Evolutionary conservation across 306 rosid species (phyloP).

Genomic region (Abrus precatorius): DNA sequence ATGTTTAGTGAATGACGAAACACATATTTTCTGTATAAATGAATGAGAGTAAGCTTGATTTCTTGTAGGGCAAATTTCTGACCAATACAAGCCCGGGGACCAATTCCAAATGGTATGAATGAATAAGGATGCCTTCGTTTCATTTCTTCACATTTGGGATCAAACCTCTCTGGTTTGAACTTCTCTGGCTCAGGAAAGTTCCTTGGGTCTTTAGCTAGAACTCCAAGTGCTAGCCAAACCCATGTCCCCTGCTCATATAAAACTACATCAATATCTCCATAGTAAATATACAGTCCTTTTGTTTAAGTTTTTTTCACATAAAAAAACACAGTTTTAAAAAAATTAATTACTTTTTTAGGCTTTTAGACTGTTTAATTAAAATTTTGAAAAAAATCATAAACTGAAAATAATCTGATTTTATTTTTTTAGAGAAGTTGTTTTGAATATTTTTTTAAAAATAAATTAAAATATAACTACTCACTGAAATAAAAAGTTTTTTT

Average conservation of each 20-base stretch:
- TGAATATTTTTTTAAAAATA: no score
- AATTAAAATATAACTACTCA: no score
- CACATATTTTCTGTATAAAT: constrained; percentile 74
- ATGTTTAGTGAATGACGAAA: constrained; percentile 77
- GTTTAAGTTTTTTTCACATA: no score
- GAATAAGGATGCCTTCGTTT: constrained; percentile 89
- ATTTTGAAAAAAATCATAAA: no score
- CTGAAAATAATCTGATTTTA: no score
- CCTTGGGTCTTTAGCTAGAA: constrained; percentile 87
- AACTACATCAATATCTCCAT: neutral
- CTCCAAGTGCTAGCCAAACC: constrained; percentile 97
- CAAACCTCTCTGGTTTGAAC: constrained; percentile 94
- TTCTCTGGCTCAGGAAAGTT: constrained; percentile 90
- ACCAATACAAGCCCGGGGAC: constrained; percentile 95
- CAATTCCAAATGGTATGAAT: constrained; percentile 88
- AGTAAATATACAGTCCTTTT: no score
- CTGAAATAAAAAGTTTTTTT: no score
- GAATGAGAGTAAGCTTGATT: constrained; percentile 81
- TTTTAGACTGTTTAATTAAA: no score
- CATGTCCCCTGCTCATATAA: constrained; percentile 79
- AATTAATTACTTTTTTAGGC: no score
- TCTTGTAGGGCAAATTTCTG: constrained; percentile 84
- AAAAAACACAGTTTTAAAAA: no score
- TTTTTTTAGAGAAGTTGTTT: no score
- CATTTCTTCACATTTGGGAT: constrained; percentile 79